Conservation (phyloP, 148 eudicot genomes). For the Rhododendron henanense region DNA sequence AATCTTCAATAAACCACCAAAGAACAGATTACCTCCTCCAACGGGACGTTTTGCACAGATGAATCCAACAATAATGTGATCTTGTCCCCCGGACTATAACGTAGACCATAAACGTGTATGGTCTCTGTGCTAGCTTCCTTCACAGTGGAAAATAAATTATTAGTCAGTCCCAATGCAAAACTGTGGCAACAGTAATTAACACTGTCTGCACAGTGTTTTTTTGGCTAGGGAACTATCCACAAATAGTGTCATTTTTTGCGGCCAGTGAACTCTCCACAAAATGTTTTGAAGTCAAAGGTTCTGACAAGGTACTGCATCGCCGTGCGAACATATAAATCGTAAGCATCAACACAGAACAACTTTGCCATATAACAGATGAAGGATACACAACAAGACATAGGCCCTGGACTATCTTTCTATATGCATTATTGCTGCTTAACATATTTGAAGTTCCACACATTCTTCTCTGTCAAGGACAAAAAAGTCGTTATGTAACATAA, state of each 20-base stretch:
- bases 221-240: background rate
- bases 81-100: constrained; percentile 46
- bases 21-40: constrained; percentile 51
- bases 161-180: constrained; percentile 15
- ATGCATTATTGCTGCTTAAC: background rate
- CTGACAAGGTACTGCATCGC: background rate
- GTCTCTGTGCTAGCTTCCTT: constrained; percentile 53
- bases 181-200: background rate
- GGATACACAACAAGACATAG: background rate
- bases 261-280: background rate
- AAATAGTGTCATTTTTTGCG: background rate
- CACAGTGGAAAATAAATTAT: constrained; percentile 11
- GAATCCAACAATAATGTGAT: constrained; percentile 41
- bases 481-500: background rate
- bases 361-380: background rate
- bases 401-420: background rate
- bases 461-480: background rate
- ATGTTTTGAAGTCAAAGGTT: background rate
- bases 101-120: constrained; percentile 44
- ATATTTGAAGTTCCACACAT: background rate
- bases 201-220: background rate
- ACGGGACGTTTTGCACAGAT: constrained; percentile 36
- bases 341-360: background rate
- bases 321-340: background rate
- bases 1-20: background rate